Evolutionary conservation across 371 early-diverging fungal genomes (phyloP).

Genomic region (Mucor lusitanicus): DNA sequence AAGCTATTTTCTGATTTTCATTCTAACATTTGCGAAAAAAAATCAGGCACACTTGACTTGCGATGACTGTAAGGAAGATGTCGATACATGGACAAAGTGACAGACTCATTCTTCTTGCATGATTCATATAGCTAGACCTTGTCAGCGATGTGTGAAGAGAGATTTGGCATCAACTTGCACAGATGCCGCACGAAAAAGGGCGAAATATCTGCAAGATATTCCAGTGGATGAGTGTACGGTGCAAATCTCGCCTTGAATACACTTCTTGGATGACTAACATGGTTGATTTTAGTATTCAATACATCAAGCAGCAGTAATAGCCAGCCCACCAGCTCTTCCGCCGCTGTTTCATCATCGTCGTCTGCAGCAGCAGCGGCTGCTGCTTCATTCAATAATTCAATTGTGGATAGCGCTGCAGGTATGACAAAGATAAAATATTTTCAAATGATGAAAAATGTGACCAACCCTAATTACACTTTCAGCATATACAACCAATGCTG

Average conservation of each 20-base stretch:
- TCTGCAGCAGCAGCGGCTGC: too few species aligned
- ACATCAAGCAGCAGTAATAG: not conserved
- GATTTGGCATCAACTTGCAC: conserved; percentile 70
- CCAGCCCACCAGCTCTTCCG: not conserved
- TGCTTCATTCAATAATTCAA: not conserved
- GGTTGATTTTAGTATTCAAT: not conserved
- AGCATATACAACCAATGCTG: not conserved
- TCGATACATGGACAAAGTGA: not conserved
- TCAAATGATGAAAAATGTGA: not conserved
- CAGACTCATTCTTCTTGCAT: not conserved
- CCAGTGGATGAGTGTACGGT: conserved; percentile 21
- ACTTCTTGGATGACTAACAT: not conserved
- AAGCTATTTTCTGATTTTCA: not conserved
- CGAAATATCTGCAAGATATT: conserved; percentile 78
- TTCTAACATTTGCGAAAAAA: not conserved
- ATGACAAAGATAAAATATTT: not conserved
- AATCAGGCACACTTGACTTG: conserved; percentile 59
- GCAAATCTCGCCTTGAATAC: not conserved
- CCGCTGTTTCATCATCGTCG: too few species aligned
- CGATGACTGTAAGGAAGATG: conserved; percentile 57
- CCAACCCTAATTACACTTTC: not conserved
- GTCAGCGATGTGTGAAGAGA: conserved; percentile 77
- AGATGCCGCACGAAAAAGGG: conserved; percentile 80
- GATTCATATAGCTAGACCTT: conserved; percentile 64
- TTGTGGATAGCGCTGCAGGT: not conserved